Evolutionary conservation across 2,329 filamentous ascomycete species (phyloP), one percentile per base, ranked within the genome.

Genomic region (Cercospora sp.): DNA sequence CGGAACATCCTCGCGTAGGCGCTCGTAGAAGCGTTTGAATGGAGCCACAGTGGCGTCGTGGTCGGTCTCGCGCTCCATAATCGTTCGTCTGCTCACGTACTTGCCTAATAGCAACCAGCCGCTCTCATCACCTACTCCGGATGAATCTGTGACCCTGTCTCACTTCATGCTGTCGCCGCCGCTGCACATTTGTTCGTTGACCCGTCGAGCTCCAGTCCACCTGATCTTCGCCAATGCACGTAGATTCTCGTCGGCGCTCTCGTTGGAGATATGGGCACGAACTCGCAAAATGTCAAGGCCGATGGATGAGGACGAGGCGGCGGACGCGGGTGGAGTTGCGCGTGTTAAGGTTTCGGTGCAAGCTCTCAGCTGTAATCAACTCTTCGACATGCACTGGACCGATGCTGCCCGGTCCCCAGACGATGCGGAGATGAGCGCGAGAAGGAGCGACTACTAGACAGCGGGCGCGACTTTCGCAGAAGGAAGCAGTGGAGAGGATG

Each of bases 331-430:
- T 36, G 55, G 55, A 59, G 95, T 95, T 60, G 95, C 98, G 69
- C 95, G 95, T 93, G 86, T 99, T 74, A 99, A 95, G 68, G 95
- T 95, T 70, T 96, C 92, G 80, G 48, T 36, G 55, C 55, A 59
- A 59, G 55, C 55, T 33, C 55, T 2, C 28, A 59, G 31, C 55
- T 18, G 55, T 59, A n/a, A 36, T 69, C 92, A 94, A 72, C 91
- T 94, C 71, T 95, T 99, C 77, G 94, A 59, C 95, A 4, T 84
- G 97, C 78, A 99, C 95, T 1, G 92, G 91, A 79, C 95, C 36
- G 3, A 85, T 99, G 12, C 95, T 99, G 76, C 87, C 99, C 65
- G 20, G 23, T 53, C 12, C 23, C 48, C 23, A 20, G 48, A 53
- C 48, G 13, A 7, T 13, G 23, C 23, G 23, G 23, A 53, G 48